Percentiles rank a stretch among this genome's conserved stretches.
phyloP scores from a whole-genome alignment of 345 rosid genomes.

The Brassica carinata region DNA sequence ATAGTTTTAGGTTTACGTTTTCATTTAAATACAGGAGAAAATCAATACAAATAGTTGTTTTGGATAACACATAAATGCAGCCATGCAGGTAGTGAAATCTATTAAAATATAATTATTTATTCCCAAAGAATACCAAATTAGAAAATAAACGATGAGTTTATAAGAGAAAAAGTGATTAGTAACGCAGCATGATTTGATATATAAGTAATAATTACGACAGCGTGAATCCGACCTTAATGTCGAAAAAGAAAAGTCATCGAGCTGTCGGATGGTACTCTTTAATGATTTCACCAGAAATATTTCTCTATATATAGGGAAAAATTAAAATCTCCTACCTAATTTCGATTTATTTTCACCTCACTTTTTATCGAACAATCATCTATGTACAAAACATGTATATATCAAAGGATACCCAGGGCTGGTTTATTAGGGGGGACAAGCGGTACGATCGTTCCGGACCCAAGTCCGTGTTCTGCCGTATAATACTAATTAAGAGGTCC shows the following conservation, averaged over 20 bases:
- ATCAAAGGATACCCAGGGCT: not conserved
- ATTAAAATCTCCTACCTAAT: slow-evolving; percentile 22
- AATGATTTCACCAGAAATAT: slow-evolving; percentile 40
- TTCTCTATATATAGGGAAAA: slow-evolving; percentile 6
- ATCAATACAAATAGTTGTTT: not conserved
- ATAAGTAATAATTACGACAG: slow-evolving; percentile 37
- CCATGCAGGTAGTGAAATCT: not conserved
- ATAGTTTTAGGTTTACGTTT: not conserved
- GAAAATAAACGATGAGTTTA: slow-evolving; percentile 10
- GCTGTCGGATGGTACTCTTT: slow-evolving; percentile 45
- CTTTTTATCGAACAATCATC: not conserved
- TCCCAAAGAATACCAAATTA: slow-evolving; percentile 4
- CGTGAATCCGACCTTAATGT: slow-evolving; percentile 37
- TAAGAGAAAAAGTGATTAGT: not conserved
- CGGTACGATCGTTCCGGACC: no score
- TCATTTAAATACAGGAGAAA: not conserved
- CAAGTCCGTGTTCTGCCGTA: no score
- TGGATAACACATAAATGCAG: not conserved
- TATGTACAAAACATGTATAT: slow-evolving; percentile 17
- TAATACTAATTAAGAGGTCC: no score
- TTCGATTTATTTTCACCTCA: slow-evolving; percentile 16
- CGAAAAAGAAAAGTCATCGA: slow-evolving; percentile 42
- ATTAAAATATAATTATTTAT: not conserved
- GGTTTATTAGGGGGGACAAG: no score
- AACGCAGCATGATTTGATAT: slow-evolving; percentile 19